Evolutionary conservation across 176 grass and related monocot genomes (phyloP).

Genomic region (Oryza meyeriana): DNA sequence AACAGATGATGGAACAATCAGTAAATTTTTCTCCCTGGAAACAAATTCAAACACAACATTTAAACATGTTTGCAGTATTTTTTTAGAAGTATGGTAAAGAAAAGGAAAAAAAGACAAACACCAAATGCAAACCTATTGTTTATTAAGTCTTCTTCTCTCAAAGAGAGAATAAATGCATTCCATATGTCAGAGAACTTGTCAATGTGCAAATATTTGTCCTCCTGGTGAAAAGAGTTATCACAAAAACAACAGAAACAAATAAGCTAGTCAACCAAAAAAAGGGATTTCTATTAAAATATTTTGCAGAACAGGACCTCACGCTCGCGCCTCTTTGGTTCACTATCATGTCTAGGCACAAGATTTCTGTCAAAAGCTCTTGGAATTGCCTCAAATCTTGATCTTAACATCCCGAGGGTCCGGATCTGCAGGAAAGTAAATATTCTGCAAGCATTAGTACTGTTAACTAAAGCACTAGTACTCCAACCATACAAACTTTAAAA

Average conservation of each 20-base stretch:
- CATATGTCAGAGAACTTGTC: slow-evolving; percentile 69
- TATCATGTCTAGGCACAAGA: slow-evolving; percentile 46
- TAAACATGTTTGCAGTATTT: not conserved
- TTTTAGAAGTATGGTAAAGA: not conserved
- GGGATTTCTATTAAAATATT: not conserved
- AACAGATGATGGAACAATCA: slow-evolving; percentile 76
- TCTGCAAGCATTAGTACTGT: slow-evolving; percentile 14
- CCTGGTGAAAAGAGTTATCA: slow-evolving; percentile 43
- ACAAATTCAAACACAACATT: slow-evolving; percentile 21
- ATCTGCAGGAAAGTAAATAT: slow-evolving; percentile 61
- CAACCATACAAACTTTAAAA: slow-evolving; percentile 14
- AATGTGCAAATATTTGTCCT: slow-evolving; percentile 29
- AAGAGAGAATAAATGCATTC: slow-evolving; percentile 84
- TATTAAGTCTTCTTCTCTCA: slow-evolving; percentile 88
- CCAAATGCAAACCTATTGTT: slow-evolving; percentile 57
- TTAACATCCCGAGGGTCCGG: slow-evolving; percentile 88
- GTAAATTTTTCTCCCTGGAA: slow-evolving; percentile 68
- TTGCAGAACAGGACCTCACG: slow-evolving; percentile 36
- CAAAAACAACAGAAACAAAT: not conserved
- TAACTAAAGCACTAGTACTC: slow-evolving; percentile 10
- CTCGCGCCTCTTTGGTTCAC: not conserved
- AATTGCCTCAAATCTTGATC: slow-evolving; percentile 79
- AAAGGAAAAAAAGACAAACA: slow-evolving; percentile 15
- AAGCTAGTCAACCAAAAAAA: not conserved
- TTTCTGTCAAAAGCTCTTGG: slow-evolving; percentile 53